A percentile compares a stretch with the other conserved stretches of the same genome.
These are phyloP conservation scores for Suillus brevipes DNA, from an alignment of 768 basidiomycete genomes.

Conservation along the genomic window DNA sequence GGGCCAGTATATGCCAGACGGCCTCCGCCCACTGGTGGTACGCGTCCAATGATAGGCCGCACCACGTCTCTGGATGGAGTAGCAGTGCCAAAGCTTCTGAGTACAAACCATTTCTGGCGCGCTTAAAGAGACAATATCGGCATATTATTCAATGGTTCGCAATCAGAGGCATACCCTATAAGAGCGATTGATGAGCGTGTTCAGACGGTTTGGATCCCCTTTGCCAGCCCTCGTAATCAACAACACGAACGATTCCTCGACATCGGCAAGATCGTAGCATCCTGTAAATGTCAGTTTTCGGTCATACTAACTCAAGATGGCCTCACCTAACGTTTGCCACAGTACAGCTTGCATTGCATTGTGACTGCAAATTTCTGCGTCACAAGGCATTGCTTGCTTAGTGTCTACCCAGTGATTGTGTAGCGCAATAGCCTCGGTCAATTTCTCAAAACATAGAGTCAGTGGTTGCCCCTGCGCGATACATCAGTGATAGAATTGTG, in stretches of 20 bases:
- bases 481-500: conserved; percentile 1
- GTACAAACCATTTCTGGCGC: conserved; percentile 69
- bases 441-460: conserved; percentile 64
- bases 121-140: conserved; percentile 38
- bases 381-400: conserved; percentile 47
- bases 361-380: conserved; percentile 67
- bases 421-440: conserved; percentile 63
- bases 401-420: conserved; percentile 73
- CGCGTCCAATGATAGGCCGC: conserved; percentile 59
- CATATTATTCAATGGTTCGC: not conserved
- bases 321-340: conserved; percentile 69
- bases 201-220: conserved; percentile 62
- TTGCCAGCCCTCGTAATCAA: conserved; percentile 61
- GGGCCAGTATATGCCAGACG: conserved; percentile 74
- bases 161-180: conserved; percentile 50
- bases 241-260: conserved; percentile 71
- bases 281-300: conserved; percentile 41
- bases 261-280: conserved; percentile 58
- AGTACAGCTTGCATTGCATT: conserved; percentile 74
- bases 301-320: not conserved
- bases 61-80: conserved; percentile 71
- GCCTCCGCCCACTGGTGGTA: conserved; percentile 73
- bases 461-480: conserved; percentile 65
- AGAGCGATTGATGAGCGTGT: conserved; percentile 63
- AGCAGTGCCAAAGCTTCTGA: conserved; percentile 60